phyloP scores from a whole-genome alignment of 768 basidiomycete species.

The Mrakia blollopis region DNA sequence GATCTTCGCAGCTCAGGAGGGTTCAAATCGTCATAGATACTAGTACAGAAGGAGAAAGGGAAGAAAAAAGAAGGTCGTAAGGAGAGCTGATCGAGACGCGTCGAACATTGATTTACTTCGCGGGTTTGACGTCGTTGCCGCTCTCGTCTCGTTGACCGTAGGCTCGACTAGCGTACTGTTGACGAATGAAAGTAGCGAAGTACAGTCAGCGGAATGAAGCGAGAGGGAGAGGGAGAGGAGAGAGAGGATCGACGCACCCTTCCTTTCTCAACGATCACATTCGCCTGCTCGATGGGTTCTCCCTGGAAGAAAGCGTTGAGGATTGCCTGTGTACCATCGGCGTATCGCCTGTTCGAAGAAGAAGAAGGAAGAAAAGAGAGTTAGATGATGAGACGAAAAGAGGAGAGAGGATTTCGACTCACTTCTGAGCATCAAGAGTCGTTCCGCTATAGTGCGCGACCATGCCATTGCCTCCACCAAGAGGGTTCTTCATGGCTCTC shows the following conservation, averaged over 20 bases:
- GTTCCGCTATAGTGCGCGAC: conserved; percentile 47
- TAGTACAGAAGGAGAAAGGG: not conserved
- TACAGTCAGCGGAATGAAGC: not conserved
- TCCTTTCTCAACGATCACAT: conserved; percentile 73
- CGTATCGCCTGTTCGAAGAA: conserved; percentile 55
- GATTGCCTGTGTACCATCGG: conserved; percentile 63
- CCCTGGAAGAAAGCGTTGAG: conserved; percentile 48
- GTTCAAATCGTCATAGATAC: not conserved
- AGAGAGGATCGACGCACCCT: conserved; percentile 47
- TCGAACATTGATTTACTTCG: not conserved
- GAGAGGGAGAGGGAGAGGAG: conserved; percentile 40
- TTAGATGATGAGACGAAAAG: not conserved
- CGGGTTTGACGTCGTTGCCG: conserved; percentile 1
- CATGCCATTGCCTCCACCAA: conserved; percentile 67
- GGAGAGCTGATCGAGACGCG: not conserved
- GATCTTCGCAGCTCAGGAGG: not conserved
- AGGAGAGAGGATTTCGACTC: not conserved
- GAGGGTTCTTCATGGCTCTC: conserved; percentile 74
- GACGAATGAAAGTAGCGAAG: not conserved
- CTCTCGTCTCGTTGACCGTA: conserved; percentile 27
- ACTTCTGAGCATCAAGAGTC: conserved; percentile 72
- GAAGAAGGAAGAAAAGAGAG: not conserved
- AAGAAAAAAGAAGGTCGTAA: not conserved
- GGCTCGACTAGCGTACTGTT: conserved; percentile 18
- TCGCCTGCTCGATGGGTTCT: conserved; percentile 53